Base-by-base conservation (phyloP, 192 early-diverging fungal genomes). In the Ambispora gerdemannii region DNA sequence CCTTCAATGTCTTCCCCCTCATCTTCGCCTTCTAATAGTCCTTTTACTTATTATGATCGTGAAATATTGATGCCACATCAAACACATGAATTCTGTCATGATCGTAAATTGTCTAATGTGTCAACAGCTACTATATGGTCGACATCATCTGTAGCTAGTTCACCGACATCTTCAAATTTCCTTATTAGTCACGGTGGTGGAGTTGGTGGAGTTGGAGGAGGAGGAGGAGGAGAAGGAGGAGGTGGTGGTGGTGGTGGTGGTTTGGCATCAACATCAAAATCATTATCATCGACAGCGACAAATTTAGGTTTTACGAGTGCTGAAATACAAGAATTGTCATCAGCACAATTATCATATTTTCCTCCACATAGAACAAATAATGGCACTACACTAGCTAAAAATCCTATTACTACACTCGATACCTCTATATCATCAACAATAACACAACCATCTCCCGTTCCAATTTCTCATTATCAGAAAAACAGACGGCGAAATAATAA, bases 231-330 rank as follows among this genome's bases (percentile, higher is more conserved):
- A n/a, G n/a, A n/a, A n/a, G n/a, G n/a, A n/a, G n/a, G n/a, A n/a
- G n/a, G n/a, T n/a, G n/a, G n/a, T n/a, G n/a, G n/a, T n/a, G n/a
- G n/a, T n/a, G n/a, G n/a, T n/a, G n/a, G n/a, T n/a, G n/a, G n/a
- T n/a, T n/a, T n/a, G n/a, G n/a, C n/a, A n/a, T n/a, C n/a, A n/a
- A n/a, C n/a, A n/a, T n/a, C n/a, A n/a, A n/a, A n/a, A n/a, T n/a
- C n/a, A n/a, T n/a, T n/a, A n/a, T n/a, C n/a, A n/a, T n/a, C n/a
- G n/a, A n/a, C n/a, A n/a, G n/a, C n/a, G n/a, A n/a, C n/a, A n/a
- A n/a, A n/a, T n/a, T n/a, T n/a, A n/a, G n/a, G n/a, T n/a, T 43
- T 58, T 11, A 58, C 55, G 28, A 58, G 55, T 27, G 55, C 55
- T 4, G 55, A 58, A 13, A 13, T 58, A 22, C 55, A 58, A 58